These are phyloP conservation scores for Nyctanthes arbortristis DNA, from an alignment of 257 asterid species.

Conservation along the genomic window DNA sequence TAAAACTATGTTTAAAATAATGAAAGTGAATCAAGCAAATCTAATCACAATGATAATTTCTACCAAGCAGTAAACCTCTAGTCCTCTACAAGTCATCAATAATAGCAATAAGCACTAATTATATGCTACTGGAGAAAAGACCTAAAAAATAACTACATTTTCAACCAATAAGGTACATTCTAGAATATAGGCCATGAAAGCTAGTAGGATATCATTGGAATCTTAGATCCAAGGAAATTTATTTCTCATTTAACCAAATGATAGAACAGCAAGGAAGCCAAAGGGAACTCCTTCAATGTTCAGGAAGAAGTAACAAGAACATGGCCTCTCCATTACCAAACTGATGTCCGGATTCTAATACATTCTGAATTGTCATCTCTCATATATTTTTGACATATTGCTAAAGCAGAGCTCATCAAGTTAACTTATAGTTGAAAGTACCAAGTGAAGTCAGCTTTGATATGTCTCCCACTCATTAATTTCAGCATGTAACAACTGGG, in stretches of 20 bases:
- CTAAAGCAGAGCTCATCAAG: not conserved
- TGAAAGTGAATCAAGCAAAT: not conserved
- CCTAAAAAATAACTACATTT: no score
- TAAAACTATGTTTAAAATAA: not conserved
- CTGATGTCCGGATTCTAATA: no score
- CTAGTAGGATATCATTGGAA: no score
- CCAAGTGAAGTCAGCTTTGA: not conserved
- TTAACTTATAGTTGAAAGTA: not conserved
- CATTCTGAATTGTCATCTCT: no score
- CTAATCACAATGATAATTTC: not conserved
- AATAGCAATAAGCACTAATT: not conserved
- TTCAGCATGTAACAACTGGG: not conserved
- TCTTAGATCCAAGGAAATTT: not conserved
- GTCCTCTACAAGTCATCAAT: not conserved
- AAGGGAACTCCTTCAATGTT: not conserved
- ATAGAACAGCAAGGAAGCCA: not conserved
- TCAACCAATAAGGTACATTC: not conserved
- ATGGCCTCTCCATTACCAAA: no score
- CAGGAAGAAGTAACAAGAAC: not conserved
- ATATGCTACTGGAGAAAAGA: not conserved
- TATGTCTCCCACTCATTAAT: not conserved
- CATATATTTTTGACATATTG: not conserved
- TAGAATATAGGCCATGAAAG: not conserved
- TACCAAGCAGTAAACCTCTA: constrained; percentile 2
- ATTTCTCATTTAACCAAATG: not conserved